These are phyloP conservation scores for Diophrys appendiculata DNA, from an alignment of 73 alveolate genomes.

Conservation along the genomic window DNA sequence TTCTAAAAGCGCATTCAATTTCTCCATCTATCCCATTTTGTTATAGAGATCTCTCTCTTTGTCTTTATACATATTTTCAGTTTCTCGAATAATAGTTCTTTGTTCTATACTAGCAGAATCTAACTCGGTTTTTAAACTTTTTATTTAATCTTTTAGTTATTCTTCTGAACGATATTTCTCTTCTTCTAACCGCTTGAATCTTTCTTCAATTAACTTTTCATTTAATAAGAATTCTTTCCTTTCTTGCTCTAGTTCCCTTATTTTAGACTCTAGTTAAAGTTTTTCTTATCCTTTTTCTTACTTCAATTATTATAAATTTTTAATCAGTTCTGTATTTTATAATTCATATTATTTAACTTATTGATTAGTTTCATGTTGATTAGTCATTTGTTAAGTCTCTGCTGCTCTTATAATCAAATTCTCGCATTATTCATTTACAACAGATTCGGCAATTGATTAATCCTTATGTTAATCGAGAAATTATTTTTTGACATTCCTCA, in stretches of 20 bases:
- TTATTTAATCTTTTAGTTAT: constrained; percentile 20
- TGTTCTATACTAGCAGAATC: neutral
- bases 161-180: constrained; percentile 47
- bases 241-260: constrained; percentile 66
- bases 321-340: constrained; percentile 64
- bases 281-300: constrained; percentile 73
- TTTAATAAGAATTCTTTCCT: constrained; percentile 63
- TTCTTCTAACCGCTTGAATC: constrained; percentile 20
- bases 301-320: constrained; percentile 46
- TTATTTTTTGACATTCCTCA: no score
- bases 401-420: no score
- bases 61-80: neutral
- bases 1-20: constrained; percentile 24
- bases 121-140: constrained; percentile 15
- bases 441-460: no score
- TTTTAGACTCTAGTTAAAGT: constrained; percentile 65
- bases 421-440: no score
- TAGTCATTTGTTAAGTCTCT: no score
- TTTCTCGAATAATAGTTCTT: neutral
- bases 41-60: constrained; percentile 20
- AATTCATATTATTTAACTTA: constrained; percentile 20
- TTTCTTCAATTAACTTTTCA: constrained; percentile 63
- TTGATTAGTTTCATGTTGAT: constrained; percentile 18
- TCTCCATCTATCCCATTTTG: constrained; percentile 1
- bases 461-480: no score